These are phyloP conservation scores for Cydonia oblonga DNA, from an alignment of 331 rosid genomes.

Conservation along the genomic window DNA sequence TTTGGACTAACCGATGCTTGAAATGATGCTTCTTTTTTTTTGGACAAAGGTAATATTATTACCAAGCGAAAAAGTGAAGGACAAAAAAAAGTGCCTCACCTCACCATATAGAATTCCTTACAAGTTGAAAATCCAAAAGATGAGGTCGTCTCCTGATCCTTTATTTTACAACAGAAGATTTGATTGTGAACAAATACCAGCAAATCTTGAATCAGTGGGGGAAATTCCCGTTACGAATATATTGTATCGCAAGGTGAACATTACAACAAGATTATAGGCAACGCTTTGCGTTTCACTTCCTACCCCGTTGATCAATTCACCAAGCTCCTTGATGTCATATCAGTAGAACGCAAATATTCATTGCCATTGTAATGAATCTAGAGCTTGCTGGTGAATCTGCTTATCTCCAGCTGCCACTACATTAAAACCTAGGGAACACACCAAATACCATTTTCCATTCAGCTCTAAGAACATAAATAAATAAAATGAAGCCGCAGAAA, in stretches of 20 bases:
- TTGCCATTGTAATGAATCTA: conserved; percentile 57
- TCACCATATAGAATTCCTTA: neutral
- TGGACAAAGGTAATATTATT: too few species aligned
- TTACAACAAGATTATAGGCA: neutral
- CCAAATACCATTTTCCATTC: neutral
- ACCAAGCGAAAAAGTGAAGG: too few species aligned
- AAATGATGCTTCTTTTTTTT: too few species aligned
- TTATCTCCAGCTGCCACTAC: conserved; percentile 87
- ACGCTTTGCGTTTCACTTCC: neutral
- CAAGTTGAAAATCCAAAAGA: neutral
- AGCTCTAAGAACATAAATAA: neutral
- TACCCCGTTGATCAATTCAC: neutral
- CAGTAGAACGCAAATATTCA: conserved; percentile 15
- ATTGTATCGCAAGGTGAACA: neutral
- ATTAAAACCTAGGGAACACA: conserved; percentile 47
- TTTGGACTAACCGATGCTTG: too few species aligned
- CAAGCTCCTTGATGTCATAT: neutral
- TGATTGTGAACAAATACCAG: neutral
- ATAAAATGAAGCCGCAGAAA: neutral
- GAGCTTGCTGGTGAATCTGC: conserved; percentile 58
- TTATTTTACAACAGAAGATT: neutral
- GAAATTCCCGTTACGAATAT: neutral
- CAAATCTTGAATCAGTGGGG: neutral
- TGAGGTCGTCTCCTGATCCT: neutral
- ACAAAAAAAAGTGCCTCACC: too few species aligned